Evolutionary conservation across 192 early-diverging fungal species (phyloP).

Genomic region (Coemansia sp.): DNA sequence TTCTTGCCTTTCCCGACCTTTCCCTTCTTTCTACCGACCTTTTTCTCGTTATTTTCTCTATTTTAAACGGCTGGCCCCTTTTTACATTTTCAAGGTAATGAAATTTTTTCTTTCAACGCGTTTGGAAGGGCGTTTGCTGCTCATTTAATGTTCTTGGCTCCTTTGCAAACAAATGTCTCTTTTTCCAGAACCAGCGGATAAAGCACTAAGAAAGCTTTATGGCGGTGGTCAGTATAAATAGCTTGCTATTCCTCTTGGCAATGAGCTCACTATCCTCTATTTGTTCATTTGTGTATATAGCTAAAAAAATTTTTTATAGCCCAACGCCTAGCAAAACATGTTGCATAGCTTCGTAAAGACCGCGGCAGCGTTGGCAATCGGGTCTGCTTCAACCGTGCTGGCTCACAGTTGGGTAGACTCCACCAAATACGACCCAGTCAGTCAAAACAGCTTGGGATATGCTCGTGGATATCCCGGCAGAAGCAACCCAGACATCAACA

Average conservation of each 20-base stretch:
- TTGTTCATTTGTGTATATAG: conserved; percentile 2
- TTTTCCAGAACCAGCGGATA: too few relatives aligned
- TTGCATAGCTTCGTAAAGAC: background rate
- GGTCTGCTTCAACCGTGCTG: conserved; percentile 36
- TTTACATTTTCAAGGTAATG: background rate
- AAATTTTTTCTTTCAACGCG: background rate
- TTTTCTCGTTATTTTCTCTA: conserved; percentile 3
- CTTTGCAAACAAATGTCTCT: background rate
- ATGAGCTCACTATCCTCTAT: background rate
- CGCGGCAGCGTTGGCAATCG: conserved; percentile 5
- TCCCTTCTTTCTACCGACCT: background rate
- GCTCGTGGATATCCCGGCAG: conserved; percentile 57
- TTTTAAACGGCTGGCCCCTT: background rate
- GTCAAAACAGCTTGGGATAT: conserved; percentile 50
- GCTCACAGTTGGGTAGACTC: conserved; percentile 65
- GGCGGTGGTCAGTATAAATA: too few relatives aligned
- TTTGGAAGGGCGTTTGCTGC: too few relatives aligned
- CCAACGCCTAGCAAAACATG: background rate
- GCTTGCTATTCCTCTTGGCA: too few relatives aligned
- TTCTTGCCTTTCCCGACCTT: conserved; percentile 6
- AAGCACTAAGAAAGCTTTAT: too few relatives aligned
- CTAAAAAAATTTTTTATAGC: background rate
- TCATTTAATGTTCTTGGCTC: background rate
- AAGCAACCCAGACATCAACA: conserved; percentile 46
- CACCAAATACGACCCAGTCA: conserved; percentile 50